Conservation (phyloP, 495 filamentous ascomycete genomes). For the Lasiosphaeria hispida region DNA sequence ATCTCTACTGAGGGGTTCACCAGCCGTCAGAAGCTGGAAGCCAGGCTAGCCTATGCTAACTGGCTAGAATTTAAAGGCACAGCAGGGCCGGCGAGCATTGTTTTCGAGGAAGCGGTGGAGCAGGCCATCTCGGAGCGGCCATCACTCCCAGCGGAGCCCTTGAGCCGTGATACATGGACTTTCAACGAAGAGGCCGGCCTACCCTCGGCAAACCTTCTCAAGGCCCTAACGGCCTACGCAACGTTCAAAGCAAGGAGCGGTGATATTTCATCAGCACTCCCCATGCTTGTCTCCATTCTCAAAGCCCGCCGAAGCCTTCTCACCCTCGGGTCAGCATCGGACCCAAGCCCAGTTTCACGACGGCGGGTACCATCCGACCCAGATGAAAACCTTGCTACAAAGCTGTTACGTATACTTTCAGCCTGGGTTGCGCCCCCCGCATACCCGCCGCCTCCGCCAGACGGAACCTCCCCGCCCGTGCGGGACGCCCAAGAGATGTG, state of each 20-base stretch:
- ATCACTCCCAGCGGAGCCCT: slow-evolving; percentile 38
- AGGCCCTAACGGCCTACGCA: slow-evolving; percentile 71
- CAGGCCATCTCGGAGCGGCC: slow-evolving; percentile 27
- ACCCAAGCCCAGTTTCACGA: not conserved
- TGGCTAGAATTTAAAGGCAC: slow-evolving; percentile 77
- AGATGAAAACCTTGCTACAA: no score
- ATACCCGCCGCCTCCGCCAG: slow-evolving; percentile 63
- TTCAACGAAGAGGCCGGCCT: slow-evolving; percentile 51
- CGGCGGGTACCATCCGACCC: no score
- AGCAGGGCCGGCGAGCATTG: slow-evolving; percentile 26
- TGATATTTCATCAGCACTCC: slow-evolving; percentile 63
- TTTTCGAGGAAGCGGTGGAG: slow-evolving; percentile 31
- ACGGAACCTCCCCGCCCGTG: slow-evolving; percentile 62
- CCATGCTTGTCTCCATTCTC: slow-evolving; percentile 83
- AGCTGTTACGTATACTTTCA: no score
- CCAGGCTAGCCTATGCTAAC: slow-evolving; percentile 75
- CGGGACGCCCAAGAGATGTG: slow-evolving; percentile 63
- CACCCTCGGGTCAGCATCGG: not conserved
- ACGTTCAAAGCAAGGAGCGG: slow-evolving; percentile 69
- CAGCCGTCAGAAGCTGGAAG: slow-evolving; percentile 69
- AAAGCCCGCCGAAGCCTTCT: slow-evolving; percentile 60
- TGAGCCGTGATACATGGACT: slow-evolving; percentile 60
- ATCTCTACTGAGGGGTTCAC: slow-evolving; percentile 74
- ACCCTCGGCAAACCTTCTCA: slow-evolving; percentile 70
- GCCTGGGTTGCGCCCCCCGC: slow-evolving; percentile 32